Conservation (phyloP, 345 rosid species). For the Acer yangbiense region DNA sequence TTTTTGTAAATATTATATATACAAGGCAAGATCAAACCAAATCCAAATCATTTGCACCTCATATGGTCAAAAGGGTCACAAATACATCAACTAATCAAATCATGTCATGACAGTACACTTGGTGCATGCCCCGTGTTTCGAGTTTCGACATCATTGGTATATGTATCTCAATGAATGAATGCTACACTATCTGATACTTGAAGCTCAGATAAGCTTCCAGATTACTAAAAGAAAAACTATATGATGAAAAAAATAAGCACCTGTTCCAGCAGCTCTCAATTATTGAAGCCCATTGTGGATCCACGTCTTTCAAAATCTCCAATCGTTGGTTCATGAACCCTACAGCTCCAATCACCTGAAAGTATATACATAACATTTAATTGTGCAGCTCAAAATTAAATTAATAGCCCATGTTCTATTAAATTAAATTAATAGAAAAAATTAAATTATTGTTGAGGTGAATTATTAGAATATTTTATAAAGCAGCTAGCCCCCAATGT, state of each 20-base stretch:
- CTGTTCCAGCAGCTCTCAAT: conserved; percentile 96
- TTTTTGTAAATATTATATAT: background rate
- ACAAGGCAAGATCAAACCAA: background rate
- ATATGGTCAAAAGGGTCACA: background rate
- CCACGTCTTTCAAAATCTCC: conserved; percentile 76
- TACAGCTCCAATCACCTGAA: conserved; percentile 95
- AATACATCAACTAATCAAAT: background rate
- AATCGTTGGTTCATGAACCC: conserved; percentile 96
- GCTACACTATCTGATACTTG: background rate
- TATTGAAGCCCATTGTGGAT: conserved; percentile 79
- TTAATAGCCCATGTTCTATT: too few relatives aligned
- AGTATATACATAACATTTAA: conserved; percentile 6
- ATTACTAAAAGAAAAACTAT: conserved; percentile 5
- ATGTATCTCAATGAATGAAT: background rate
- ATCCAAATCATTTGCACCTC: background rate
- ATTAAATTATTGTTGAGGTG: too few relatives aligned
- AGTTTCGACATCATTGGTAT: background rate
- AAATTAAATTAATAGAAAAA: too few relatives aligned
- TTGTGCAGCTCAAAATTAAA: too few relatives aligned
- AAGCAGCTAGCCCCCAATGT: too few relatives aligned
- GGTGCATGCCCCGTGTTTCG: background rate
- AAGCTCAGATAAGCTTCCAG: conserved; percentile 6
- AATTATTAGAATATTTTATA: too few relatives aligned
- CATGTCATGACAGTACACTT: background rate
- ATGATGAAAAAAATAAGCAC: conserved; percentile 39